Evolutionary conservation across 768 basidiomycete species (phyloP).

Genomic region (Serendipita sp.): DNA sequence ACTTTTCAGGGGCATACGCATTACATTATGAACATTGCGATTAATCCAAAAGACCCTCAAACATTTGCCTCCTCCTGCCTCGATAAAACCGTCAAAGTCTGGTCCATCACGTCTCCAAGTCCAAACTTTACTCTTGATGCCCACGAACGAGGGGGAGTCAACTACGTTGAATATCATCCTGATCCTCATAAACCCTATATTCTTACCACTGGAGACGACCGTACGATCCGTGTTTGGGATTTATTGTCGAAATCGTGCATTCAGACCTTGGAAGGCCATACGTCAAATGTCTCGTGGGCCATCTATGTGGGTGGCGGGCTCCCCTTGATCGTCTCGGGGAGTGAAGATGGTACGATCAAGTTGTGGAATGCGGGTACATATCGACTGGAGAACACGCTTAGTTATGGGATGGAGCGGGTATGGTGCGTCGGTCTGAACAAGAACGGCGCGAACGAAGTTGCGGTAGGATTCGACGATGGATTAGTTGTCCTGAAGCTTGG

Average conservation of each 20-base stretch:
- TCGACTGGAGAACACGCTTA: conserved; percentile 87
- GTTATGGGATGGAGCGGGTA: conserved; percentile 85
- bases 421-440: conserved; percentile 70
- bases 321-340: conserved; percentile 86
- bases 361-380: conserved; percentile 98
- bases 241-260: conserved; percentile 97
- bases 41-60: conserved; percentile 96
- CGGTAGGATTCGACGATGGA: conserved; percentile 93
- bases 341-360: conserved; percentile 94
- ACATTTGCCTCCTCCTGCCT: conserved; percentile 96
- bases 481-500: conserved; percentile 94
- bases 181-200: conserved; percentile 95
- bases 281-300: conserved; percentile 94
- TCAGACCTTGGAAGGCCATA: conserved; percentile 94
- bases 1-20: conserved; percentile 95
- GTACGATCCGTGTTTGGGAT: conserved; percentile 97
- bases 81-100: conserved; percentile 90
- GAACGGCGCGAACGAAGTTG: conserved; percentile 55
- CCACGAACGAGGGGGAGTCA: conserved; percentile 92
- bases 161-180: conserved; percentile 97
- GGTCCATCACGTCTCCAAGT: conserved; percentile 72
- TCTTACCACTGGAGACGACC: conserved; percentile 93
- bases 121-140: conserved; percentile 97
- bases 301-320: conserved; percentile 82
- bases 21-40: conserved; percentile 95